Evolutionary conservation across 2,329 filamentous ascomycete species (phyloP).

Genomic region (Chaetomium olivaceum): DNA sequence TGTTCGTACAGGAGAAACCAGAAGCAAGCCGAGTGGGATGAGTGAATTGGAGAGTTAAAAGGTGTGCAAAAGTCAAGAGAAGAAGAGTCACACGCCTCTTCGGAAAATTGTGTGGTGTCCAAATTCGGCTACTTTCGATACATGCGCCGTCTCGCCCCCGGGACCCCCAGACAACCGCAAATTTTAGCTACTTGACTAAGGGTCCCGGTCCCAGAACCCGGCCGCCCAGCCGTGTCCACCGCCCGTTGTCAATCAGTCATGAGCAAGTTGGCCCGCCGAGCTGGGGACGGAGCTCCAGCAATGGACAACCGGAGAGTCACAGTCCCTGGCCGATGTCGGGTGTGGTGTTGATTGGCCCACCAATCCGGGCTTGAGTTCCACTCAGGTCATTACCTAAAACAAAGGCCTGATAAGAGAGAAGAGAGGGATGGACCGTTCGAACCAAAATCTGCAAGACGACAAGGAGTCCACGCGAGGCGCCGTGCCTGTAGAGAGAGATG

Average conservation of each 20-base stretch:
- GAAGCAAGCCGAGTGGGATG: slow-evolving; percentile 20
- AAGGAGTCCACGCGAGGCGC: slow-evolving; percentile 14
- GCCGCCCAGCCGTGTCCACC: slow-evolving; percentile 17
- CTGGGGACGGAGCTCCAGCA: slow-evolving; percentile 24
- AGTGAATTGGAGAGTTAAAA: slow-evolving; percentile 11
- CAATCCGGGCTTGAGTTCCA: not conserved
- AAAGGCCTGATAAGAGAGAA: slow-evolving; percentile 32
- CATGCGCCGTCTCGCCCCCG: slow-evolving; percentile 23
- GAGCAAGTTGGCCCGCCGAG: slow-evolving; percentile 23
- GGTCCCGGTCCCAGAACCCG: slow-evolving; percentile 18
- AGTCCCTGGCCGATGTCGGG: slow-evolving; percentile 21
- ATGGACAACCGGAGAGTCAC: slow-evolving; percentile 21
- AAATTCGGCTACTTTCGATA: slow-evolving; percentile 26
- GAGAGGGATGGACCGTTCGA: not conserved
- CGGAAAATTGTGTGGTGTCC: slow-evolving; percentile 27
- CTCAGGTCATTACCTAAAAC: slow-evolving; percentile 32
- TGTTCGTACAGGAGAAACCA: slow-evolving; percentile 18
- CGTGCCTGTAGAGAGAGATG: not conserved
- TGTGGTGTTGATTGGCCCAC: slow-evolving; percentile 17
- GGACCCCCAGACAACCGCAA: slow-evolving; percentile 16
- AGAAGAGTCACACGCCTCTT: slow-evolving; percentile 28
- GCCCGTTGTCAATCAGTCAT: slow-evolving; percentile 19
- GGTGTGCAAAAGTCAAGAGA: slow-evolving; percentile 10
- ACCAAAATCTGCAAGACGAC: not conserved
- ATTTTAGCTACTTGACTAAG: slow-evolving; percentile 28